Evolutionary conservation across 768 basidiomycete genomes (phyloP).

Genomic region (Rhodotorula sphaerocarpa): DNA sequence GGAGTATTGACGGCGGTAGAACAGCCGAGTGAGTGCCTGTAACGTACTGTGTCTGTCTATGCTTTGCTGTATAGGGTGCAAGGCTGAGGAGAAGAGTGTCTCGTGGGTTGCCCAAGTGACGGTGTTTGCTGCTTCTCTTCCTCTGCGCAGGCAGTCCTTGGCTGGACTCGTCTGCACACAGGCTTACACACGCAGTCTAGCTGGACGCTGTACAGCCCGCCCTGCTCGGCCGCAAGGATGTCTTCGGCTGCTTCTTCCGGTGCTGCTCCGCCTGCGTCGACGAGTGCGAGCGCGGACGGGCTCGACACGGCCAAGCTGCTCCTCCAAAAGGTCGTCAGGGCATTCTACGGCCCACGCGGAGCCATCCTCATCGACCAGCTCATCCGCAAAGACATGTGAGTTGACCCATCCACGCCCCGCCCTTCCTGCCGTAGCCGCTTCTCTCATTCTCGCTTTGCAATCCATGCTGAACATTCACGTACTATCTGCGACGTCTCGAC

Average conservation of each 20-base stretch:
- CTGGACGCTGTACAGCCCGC: too few relatives aligned
- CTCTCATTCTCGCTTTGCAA: constrained; percentile 24
- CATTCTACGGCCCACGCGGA: constrained; percentile 88
- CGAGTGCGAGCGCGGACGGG: constrained; percentile 49
- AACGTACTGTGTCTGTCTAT: too few relatives aligned
- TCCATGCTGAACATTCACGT: constrained; percentile 36
- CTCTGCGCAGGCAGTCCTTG: neutral
- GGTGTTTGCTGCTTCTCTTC: too few relatives aligned
- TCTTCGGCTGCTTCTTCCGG: neutral
- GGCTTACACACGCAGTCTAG: neutral
- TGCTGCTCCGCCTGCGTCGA: neutral
- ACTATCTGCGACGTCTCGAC: too few relatives aligned
- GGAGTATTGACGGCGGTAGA: too few relatives aligned
- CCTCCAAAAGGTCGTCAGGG: constrained; percentile 83
- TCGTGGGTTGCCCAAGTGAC: too few relatives aligned
- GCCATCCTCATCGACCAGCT: constrained; percentile 91
- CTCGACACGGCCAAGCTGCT: constrained; percentile 73
- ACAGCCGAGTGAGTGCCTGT: too few relatives aligned
- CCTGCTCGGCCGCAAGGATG: neutral
- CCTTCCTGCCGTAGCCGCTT: constrained; percentile 1
- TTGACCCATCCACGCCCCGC: constrained; percentile 36
- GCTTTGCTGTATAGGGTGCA: too few relatives aligned
- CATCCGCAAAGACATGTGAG: constrained; percentile 88
- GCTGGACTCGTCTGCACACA: neutral
- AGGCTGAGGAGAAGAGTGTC: too few relatives aligned